Evolutionary conservation across 129 eudicot species (phyloP).

Genomic region (Flaveria brownii): DNA sequence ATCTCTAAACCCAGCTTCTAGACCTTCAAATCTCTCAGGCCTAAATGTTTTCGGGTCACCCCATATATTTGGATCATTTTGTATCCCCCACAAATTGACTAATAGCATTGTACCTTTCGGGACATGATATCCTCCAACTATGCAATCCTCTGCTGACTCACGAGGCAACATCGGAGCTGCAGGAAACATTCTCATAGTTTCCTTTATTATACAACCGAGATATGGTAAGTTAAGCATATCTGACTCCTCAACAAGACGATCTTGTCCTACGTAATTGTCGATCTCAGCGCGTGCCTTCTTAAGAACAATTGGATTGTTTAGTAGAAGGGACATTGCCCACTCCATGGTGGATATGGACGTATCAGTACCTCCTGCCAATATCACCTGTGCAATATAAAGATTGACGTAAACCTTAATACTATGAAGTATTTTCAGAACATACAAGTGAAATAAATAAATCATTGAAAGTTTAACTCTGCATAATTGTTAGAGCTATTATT

Average conservation of each 20-base stretch:
- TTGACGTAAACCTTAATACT: background rate
- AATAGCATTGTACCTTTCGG: conserved; percentile 45
- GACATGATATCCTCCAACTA: conserved; percentile 36
- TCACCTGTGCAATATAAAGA: conserved; percentile 17
- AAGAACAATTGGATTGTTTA: conserved; percentile 43
- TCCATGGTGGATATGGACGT: conserved; percentile 48
- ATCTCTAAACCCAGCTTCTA: conserved; percentile 21
- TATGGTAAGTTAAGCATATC: conserved; percentile 54
- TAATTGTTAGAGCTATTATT: too few relatives aligned
- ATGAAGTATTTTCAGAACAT: background rate
- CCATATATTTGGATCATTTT: conserved; percentile 52
- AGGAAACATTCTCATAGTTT: conserved; percentile 54
- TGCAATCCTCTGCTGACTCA: conserved; percentile 47
- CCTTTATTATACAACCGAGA: conserved; percentile 51
- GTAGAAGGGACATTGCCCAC: conserved; percentile 51
- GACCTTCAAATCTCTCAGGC: conserved; percentile 50
- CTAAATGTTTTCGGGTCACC: conserved; percentile 35
- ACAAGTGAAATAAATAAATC: too few relatives aligned
- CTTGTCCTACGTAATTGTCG: conserved; percentile 31
- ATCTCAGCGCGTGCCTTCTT: conserved; percentile 51
- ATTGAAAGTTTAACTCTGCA: too few relatives aligned
- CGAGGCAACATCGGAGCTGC: conserved; percentile 54
- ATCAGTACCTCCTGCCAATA: conserved; percentile 35
- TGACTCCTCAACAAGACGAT: conserved; percentile 39
- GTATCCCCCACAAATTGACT: conserved; percentile 50